Evolutionary conservation across 2,329 filamentous ascomycete species (phyloP).

Genomic region (Calonectria hawksworthii): DNA sequence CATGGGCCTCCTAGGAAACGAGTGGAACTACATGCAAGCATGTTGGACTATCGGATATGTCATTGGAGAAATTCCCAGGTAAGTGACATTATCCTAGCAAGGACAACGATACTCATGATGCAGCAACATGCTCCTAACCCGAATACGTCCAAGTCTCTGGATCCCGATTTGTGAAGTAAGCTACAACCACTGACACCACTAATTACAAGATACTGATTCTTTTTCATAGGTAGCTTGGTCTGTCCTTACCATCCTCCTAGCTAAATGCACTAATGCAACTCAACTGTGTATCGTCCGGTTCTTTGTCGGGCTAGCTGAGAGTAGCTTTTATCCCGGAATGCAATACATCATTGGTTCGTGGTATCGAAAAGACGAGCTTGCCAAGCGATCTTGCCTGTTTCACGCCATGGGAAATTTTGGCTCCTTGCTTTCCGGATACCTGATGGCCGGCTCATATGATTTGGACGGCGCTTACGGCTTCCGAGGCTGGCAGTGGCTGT

Average conservation of each 20-base stretch:
- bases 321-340: constrained; percentile 55
- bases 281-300: constrained; percentile 58
- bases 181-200: too few species aligned
- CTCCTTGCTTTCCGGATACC: constrained; percentile 49
- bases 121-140: constrained; percentile 54
- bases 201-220: too few species aligned
- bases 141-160: constrained; percentile 56
- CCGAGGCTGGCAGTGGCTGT: constrained; percentile 61
- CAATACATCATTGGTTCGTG: constrained; percentile 58
- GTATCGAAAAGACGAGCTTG: constrained; percentile 60
- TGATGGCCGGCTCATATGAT: constrained; percentile 57
- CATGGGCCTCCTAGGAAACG: constrained; percentile 57
- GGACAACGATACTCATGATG: neutral
- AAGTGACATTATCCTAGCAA: fast-evolving
- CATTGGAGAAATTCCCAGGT: constrained; percentile 57
- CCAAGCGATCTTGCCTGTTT: constrained; percentile 59
- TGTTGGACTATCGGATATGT: constrained; percentile 74
- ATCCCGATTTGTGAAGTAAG: constrained; percentile 53
- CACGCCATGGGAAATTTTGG: constrained; percentile 50
- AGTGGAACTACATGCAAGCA: constrained; percentile 66
- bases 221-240: constrained; percentile 46
- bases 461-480: constrained; percentile 58
- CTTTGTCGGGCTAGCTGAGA: constrained; percentile 58
- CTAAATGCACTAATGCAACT: constrained; percentile 49
- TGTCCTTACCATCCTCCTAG: constrained; percentile 47